phyloP scores from a whole-genome alignment of 768 basidiomycete genomes.

The Leccinum rimulosum region DNA sequence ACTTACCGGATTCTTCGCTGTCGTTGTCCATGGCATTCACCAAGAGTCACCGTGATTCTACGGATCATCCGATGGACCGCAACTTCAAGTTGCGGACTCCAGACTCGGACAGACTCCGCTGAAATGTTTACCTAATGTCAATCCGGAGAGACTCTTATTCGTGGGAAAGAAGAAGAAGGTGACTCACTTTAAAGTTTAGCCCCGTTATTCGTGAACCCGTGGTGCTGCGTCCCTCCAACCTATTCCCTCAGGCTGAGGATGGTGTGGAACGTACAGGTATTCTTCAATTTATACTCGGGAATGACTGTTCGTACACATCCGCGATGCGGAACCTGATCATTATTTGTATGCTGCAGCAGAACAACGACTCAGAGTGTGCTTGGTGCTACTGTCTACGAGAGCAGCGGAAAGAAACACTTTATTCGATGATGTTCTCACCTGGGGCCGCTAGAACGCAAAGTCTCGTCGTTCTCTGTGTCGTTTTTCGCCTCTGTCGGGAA shows the following conservation, averaged over 20 bases:
- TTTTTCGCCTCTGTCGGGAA: too few relatives aligned
- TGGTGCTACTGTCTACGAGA: conserved; percentile 50
- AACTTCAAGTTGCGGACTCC: too few relatives aligned
- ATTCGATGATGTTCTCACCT: conserved; percentile 33
- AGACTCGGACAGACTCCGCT: too few relatives aligned
- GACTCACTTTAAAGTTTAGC: too few relatives aligned
- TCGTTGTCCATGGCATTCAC: not conserved
- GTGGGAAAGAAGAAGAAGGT: too few relatives aligned
- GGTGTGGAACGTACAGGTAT: conserved; percentile 30
- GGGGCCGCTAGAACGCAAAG: too few relatives aligned
- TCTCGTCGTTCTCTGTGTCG: too few relatives aligned
- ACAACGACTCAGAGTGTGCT: not conserved
- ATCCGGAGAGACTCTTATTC: too few relatives aligned
- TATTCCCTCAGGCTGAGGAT: not conserved
- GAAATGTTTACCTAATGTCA: too few relatives aligned
- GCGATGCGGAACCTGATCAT: not conserved
- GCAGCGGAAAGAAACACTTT: conserved; percentile 46
- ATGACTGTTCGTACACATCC: conserved; percentile 26
- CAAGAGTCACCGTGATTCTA: not conserved
- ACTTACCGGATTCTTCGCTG: not conserved
- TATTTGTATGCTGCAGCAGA: not conserved
- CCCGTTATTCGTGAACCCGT: too few relatives aligned
- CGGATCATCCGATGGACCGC: too few relatives aligned
- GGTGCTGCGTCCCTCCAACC: not conserved
- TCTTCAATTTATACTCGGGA: conserved; percentile 37